Percentiles rank a stretch among this genome's conserved stretches.
These are phyloP conservation scores for Fomitiporia mediterranea DNA, from an alignment of 1,284 basidiomycete genomes.

Conservation along the genomic window DNA sequence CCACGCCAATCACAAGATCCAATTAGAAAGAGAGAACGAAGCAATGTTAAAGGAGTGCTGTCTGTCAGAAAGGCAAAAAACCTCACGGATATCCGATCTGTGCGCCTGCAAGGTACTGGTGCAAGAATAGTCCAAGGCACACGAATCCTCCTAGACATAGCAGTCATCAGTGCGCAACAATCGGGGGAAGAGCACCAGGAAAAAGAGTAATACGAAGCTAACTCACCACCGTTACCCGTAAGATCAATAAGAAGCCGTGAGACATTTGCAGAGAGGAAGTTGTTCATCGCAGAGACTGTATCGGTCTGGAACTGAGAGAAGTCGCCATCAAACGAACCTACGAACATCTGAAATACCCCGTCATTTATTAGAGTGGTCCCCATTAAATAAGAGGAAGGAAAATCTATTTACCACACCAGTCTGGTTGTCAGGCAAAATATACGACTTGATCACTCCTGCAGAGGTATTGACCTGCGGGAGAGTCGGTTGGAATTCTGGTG, in stretches of 20 bases:
- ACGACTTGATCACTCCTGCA: slow-evolving; percentile 54
- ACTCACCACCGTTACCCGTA: slow-evolving; percentile 57
- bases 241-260: slow-evolving; percentile 53
- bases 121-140: slow-evolving; percentile 56
- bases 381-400: not conserved
- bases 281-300: slow-evolving; percentile 40
- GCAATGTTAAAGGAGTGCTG: not conserved
- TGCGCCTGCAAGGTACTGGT: slow-evolving; percentile 49
- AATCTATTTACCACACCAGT: slow-evolving; percentile 50
- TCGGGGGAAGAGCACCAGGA: not conserved
- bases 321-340: slow-evolving; percentile 51
- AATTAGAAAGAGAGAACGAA: too few relatives aligned
- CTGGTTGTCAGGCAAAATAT: slow-evolving; percentile 51
- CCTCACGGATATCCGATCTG: slow-evolving; percentile 48
- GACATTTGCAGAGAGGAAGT: slow-evolving; percentile 46
- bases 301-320: slow-evolving; percentile 52
- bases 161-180: not conserved
- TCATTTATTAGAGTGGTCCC: not conserved
- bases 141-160: slow-evolving; percentile 48
- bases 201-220: slow-evolving; percentile 14
- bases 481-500: slow-evolving; percentile 44
- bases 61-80: too few relatives aligned
- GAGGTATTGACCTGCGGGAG: slow-evolving; percentile 43
- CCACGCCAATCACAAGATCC: too few relatives aligned
- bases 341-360: slow-evolving; percentile 43